phyloP scores from a whole-genome alignment of 257 asterid species.

The Perilla frutescens region DNA sequence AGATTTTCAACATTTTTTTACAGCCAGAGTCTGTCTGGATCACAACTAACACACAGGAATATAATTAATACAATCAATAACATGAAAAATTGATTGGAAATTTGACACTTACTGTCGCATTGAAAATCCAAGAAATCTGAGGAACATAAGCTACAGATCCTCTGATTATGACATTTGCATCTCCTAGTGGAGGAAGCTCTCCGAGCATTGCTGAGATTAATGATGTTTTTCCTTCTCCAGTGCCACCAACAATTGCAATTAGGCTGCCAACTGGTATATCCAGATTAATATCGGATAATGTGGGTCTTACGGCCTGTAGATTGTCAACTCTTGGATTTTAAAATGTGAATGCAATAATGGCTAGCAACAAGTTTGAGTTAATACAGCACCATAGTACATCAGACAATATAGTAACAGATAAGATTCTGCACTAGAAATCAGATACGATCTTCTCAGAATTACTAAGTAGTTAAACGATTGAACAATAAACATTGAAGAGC shows the following conservation, averaged over 20 bases:
- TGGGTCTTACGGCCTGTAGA: conserved; percentile 71
- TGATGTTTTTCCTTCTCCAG: conserved; percentile 97
- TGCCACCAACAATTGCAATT: conserved; percentile 88
- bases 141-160: conserved; percentile 94
- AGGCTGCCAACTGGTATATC: conserved; percentile 85
- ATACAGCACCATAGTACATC: conserved; percentile 22
- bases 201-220: conserved; percentile 86
- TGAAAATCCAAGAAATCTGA: conserved; percentile 93
- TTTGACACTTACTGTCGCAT: conserved; percentile 77
- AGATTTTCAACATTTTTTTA: not conserved
- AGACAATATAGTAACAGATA: not conserved
- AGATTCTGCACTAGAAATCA: conserved; percentile 18
- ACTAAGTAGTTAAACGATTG: conserved; percentile 10
- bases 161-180: conserved; percentile 66
- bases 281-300: conserved; percentile 74
- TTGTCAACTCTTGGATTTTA: conserved; percentile 6
- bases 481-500: not conserved
- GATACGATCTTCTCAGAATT: conserved; percentile 9
- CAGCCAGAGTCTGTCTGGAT: conserved; percentile 17
- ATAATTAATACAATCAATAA: not conserved
- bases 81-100: conserved; percentile 15
- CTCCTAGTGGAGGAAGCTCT: conserved; percentile 82
- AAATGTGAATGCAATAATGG: conserved; percentile 18
- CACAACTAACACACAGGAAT: conserved; percentile 8
- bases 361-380: conserved; percentile 22